Evolutionary conservation across 2,329 filamentous ascomycete genomes (phyloP).

Genomic region (Balansia obtecta): DNA sequence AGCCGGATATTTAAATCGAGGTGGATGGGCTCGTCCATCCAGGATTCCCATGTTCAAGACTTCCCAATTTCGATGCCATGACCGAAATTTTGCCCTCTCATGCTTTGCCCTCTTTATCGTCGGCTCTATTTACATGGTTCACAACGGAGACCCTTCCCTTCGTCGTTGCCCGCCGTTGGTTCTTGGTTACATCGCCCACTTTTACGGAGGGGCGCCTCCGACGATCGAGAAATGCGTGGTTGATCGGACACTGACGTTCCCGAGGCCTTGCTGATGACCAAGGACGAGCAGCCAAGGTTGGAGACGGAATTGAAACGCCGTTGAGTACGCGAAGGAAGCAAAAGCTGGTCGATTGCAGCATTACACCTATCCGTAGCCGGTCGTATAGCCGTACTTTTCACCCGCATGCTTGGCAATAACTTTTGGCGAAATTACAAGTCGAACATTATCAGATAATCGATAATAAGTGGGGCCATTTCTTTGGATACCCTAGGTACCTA

Average conservation of each 20-base stretch:
- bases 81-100: not conserved
- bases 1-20: not conserved
- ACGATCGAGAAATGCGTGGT: conserved; percentile 2
- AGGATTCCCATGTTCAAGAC: not conserved
- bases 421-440: too few relatives aligned
- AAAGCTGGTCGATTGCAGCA: too few relatives aligned
- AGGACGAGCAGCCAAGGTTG: too few relatives aligned
- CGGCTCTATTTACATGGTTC: not conserved
- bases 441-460: too few relatives aligned
- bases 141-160: not conserved
- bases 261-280: too few relatives aligned
- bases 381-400: too few relatives aligned
- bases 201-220: conserved; percentile 4
- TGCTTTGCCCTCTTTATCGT: not conserved
- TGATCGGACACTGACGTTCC: not conserved
- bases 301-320: too few relatives aligned
- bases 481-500: too few relatives aligned
- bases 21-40: not conserved
- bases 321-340: too few relatives aligned
- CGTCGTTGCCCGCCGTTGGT: not conserved
- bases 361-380: too few relatives aligned
- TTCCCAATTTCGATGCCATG: not conserved
- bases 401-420: too few relatives aligned
- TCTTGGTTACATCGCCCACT: not conserved
- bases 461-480: too few relatives aligned